These are phyloP conservation scores for Carex pumila DNA, from an alignment of 176 grass and related monocot species.

Conservation along the genomic window DNA sequence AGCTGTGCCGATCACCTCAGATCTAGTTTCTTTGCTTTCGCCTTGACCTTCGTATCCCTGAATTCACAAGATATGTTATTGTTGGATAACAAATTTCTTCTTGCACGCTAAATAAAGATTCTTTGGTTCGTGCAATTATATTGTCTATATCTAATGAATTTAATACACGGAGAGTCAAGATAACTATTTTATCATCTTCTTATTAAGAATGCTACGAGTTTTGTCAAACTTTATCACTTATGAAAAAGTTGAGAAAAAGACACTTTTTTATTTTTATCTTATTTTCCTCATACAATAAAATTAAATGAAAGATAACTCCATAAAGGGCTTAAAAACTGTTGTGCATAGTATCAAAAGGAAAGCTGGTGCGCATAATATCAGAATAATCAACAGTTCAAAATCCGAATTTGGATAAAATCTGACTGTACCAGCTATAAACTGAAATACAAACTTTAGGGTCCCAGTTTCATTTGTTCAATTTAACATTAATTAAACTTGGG, in stretches of 20 bases:
- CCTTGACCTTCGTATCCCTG: constrained; percentile 68
- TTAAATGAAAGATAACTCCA: neutral
- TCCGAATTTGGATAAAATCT: neutral
- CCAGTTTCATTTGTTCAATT: neutral
- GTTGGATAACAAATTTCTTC: neutral
- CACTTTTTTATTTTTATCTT: neutral
- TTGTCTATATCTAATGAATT: neutral
- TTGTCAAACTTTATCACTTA: neutral
- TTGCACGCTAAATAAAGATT: neutral
- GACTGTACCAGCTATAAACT: neutral
- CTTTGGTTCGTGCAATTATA: neutral
- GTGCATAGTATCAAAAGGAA: neutral
- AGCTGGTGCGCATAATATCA: neutral
- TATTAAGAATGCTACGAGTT: neutral
- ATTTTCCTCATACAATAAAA: constrained; percentile 1
- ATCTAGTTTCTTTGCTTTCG: constrained; percentile 46
- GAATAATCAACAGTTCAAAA: neutral
- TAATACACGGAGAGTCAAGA: neutral
- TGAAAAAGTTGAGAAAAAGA: neutral
- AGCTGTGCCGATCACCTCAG: constrained; percentile 68
- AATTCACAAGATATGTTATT: constrained; percentile 6
- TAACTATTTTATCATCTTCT: neutral
- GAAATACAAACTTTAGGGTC: neutral
- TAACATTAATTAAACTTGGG: neutral
- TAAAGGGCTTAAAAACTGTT: neutral